phyloP scores from a whole-genome alignment of 306 rosid genomes.

The Erythrophleum fordii region DNA sequence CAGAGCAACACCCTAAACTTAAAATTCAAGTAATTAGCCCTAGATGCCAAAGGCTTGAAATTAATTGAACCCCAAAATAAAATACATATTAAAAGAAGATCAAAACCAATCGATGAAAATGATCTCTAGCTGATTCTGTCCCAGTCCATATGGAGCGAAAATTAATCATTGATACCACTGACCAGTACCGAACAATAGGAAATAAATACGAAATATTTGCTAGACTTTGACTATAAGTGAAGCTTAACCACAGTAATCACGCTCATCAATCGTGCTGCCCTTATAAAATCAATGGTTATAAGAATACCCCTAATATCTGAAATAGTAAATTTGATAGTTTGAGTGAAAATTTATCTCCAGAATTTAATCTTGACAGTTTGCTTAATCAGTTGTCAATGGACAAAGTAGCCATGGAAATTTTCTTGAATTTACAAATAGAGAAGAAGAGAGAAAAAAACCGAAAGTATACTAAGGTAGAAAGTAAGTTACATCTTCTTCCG shows the following conservation, averaged over 20 bases:
- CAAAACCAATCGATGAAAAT: background rate
- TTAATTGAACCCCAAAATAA: background rate
- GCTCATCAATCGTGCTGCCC: background rate
- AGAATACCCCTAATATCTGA: conserved; percentile 3
- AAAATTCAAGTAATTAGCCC: conserved; percentile 28
- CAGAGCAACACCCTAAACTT: background rate
- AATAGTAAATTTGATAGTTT: background rate
- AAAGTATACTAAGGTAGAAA: background rate
- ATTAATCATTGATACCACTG: conserved; percentile 1
- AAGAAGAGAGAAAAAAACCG: background rate
- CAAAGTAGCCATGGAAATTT: background rate
- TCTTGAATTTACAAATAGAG: background rate
- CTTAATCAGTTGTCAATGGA: background rate
- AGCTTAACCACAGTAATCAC: conserved; percentile 25
- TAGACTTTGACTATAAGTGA: background rate
- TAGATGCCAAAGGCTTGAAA: conserved; percentile 24
- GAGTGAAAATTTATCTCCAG: background rate
- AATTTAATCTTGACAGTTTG: background rate
- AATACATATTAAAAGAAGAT: background rate
- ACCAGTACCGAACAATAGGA: background rate
- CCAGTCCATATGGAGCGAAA: background rate
- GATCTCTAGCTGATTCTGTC: background rate
- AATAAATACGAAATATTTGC: conserved; percentile 3
- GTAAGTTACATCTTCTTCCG: conserved; percentile 84
- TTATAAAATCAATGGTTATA: conserved; percentile 20